Evolutionary conservation across 805 yeast species (phyloP).

Genomic region (Saccharomycopsis javanensis): DNA sequence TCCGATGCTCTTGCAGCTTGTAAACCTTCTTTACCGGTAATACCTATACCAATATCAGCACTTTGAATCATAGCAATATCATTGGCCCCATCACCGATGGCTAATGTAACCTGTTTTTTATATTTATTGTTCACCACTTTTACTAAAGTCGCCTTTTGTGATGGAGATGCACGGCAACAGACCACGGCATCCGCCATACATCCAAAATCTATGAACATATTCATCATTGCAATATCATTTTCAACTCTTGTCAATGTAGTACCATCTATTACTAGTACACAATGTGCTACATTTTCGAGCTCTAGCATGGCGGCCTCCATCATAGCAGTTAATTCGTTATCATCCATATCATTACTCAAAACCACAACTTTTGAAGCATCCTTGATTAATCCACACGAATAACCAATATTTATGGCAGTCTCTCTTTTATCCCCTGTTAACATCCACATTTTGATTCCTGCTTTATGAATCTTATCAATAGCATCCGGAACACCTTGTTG

Average conservation of each 20-base stretch:
- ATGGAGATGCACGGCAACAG: constrained; percentile 94
- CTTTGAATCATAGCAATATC: constrained; percentile 99
- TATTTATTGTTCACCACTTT: constrained; percentile 63
- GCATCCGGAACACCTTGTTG: constrained; percentile 97
- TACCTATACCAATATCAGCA: constrained; percentile 96
- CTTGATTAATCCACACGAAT: constrained; percentile 84
- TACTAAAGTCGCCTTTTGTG: constrained; percentile 91
- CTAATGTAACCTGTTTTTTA: constrained; percentile 69
- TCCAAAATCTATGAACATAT: constrained; percentile 76
- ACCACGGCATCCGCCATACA: constrained; percentile 83
- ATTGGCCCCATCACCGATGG: constrained; percentile 98
- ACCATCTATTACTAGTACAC: constrained; percentile 95
- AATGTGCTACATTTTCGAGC: constrained; percentile 78
- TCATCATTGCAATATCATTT: constrained; percentile 57
- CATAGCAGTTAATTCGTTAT: constrained; percentile 37
- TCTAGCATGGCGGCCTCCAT: constrained; percentile 72
- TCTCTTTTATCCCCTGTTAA: constrained; percentile 96
- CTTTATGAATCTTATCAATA: constrained; percentile 81
- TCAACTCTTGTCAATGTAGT: constrained; percentile 68
- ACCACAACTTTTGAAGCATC: constrained; percentile 85
- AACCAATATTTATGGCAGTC: constrained; percentile 95
- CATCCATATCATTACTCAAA: constrained; percentile 47
- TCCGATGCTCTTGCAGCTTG: constrained; percentile 96
- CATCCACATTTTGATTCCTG: constrained; percentile 97
- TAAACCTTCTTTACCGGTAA: constrained; percentile 93